Base-by-base conservation (phyloP, 2,329 filamentous ascomycete species). In the Pseudogymnoascus sp. region DNA sequence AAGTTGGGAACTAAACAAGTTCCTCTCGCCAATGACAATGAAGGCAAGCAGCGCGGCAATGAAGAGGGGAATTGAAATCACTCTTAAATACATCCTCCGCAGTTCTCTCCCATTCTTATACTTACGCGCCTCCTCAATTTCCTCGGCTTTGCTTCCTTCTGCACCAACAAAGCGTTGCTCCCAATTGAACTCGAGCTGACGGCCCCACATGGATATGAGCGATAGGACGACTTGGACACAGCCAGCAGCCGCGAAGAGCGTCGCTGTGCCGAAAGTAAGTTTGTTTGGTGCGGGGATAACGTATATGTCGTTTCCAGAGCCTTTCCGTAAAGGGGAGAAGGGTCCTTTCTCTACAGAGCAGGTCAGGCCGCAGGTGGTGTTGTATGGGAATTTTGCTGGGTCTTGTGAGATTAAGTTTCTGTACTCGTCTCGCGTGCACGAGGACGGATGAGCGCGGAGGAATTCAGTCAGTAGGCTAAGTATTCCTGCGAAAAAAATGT, bases 391-490 rank as follows among this genome's bases (percentile, higher is more conserved):
- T 0, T 72, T 60, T 0, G 69, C 67, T 0, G 74, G 65, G 21
- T 76, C 70, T 3, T 65, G 61, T 0, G 76, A 73, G 1, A 80
- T 69, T 1, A 76, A 71, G 0, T 72, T 72, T 3, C 76, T 78
- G 1, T 64, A 63, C 1, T 77, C 70, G 42, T 80, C 76, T 2
- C 71, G 66, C 0, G 67, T 69, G 67, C 85, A 88, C 2, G 66
- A 44, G 0, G 71, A 72, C 0, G 81, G 68, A 1, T 78, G 70
- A 14, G 77, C 77, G 0, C 86, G 81, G 67, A 84, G 86, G 67
- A 89, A 88, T 65, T 88, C 86, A 21, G 89, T 79, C 0, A 82
- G 81, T 64, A 89, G 75, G 64, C 84, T 85, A n/a, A 88, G 64
- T 1, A 88, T 72, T 0, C 85, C 83, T 83, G 60, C 2, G n/a